Evolutionary conservation across 306 rosid species (phyloP).

Genomic region (Hippophae tibetana): DNA sequence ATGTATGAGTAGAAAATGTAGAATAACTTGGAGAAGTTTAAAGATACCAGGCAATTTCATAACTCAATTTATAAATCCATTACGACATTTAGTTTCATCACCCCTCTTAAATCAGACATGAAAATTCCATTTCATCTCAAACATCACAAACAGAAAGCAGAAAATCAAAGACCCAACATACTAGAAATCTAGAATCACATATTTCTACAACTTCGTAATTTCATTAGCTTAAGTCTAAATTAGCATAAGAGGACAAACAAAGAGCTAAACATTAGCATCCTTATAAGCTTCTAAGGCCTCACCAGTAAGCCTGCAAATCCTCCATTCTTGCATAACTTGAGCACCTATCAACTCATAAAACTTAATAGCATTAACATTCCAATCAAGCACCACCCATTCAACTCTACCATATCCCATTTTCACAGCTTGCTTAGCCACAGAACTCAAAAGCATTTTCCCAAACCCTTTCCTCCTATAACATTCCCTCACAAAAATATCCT

Average conservation of each 20-base stretch:
- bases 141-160: neutral
- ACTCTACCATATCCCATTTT: constrained; percentile 82
- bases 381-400: constrained; percentile 81
- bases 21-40: no score
- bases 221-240: neutral
- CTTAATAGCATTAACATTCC: constrained; percentile 66
- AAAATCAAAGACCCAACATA: neutral
- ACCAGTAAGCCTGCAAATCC: constrained; percentile 74
- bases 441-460: constrained; percentile 51
- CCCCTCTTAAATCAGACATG: no score
- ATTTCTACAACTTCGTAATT: neutral
- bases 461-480: constrained; percentile 71
- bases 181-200: neutral
- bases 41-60: no score
- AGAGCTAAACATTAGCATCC: neutral
- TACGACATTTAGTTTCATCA: no score
- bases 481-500: constrained; percentile 74
- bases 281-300: constrained; percentile 55
- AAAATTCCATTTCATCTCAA: no score
- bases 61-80: no score
- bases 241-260: neutral
- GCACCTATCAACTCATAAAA: constrained; percentile 86
- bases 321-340: constrained; percentile 57
- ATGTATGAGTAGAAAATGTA: no score
- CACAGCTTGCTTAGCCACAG: constrained; percentile 84